These are phyloP conservation scores for Aspergillus ustus DNA, from an alignment of 2,329 filamentous ascomycete genomes.

Conservation along the genomic window DNA sequence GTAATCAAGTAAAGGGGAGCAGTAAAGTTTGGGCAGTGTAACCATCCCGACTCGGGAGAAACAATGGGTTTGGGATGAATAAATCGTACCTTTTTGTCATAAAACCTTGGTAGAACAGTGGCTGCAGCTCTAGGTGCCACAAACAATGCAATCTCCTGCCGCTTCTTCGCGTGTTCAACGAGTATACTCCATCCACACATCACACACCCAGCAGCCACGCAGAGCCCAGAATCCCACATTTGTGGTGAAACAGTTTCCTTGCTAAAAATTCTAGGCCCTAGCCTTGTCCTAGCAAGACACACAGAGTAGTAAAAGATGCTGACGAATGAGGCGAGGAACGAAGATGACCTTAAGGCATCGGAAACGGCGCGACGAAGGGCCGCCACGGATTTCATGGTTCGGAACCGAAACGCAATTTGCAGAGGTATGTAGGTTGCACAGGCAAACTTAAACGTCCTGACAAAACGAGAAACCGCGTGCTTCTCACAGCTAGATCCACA, in stretches of 20 bases:
- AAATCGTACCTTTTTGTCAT: slow-evolving; percentile 54
- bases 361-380: slow-evolving; percentile 57
- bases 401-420: slow-evolving; percentile 67
- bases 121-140: slow-evolving; percentile 78
- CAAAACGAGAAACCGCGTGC: slow-evolving; percentile 72
- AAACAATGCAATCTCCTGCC: slow-evolving; percentile 79
- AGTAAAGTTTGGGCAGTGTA: slow-evolving; percentile 24
- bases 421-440: slow-evolving; percentile 78
- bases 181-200: slow-evolving; percentile 84
- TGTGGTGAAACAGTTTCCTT: slow-evolving; percentile 56
- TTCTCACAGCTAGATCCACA: slow-evolving; percentile 71
- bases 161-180: slow-evolving; percentile 66
- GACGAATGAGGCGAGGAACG: slow-evolving; percentile 79
- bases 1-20: slow-evolving; percentile 12
- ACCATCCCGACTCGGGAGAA: slow-evolving; percentile 22
- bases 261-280: slow-evolving; percentile 73
- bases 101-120: slow-evolving; percentile 73
- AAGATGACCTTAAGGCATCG: slow-evolving; percentile 71
- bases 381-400: slow-evolving; percentile 50
- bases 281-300: slow-evolving; percentile 73
- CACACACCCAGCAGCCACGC: slow-evolving; percentile 72
- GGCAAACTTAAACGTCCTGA: slow-evolving; percentile 72
- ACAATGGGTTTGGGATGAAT: slow-evolving; percentile 13
- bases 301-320: slow-evolving; percentile 83
- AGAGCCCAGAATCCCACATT: slow-evolving; percentile 65